Evolutionary conservation across 495 filamentous ascomycete genomes (phyloP), one percentile per base, ranked within the genome.

Genomic region (Penicillium simplicissimum): DNA sequence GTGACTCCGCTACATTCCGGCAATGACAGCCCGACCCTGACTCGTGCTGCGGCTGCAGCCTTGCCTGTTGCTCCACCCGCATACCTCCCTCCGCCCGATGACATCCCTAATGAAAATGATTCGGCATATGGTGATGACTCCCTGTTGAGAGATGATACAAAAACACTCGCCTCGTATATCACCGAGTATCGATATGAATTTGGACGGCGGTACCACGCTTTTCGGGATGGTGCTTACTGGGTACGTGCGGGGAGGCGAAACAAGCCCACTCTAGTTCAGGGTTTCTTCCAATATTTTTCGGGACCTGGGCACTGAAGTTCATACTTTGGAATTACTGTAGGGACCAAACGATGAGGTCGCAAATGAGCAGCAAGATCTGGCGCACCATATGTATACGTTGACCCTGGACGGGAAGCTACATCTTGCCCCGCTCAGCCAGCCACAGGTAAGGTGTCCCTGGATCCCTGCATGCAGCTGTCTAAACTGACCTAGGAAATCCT

Each of bases 191-290:
- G 74, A 36, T 77, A 76, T 56, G 71, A 90, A 63, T 88, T 88
- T 63, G 87, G 87, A n/a, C 73, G 87, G 36, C 78, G 86, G 38
- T 90, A 90, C 66, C 86, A 89, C 64, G 76, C 77, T 55, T 89
- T 86, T 63, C 74, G 84, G 54, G 83, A 87, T 65, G 87, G 87
- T 31, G 72, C 76, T 34, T 89, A 88, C 59, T 72, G 67, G 69
- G 65, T 68, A 63, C 37, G 58, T 63, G 34, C 21, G 45, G 45
- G 45, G 45, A 28, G 42, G 42, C n/a, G 7, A 25, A 19, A 28
- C 3, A 25, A 14, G 25, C 15, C n/a, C 40, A 6, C 40, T 43
- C 23, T 47, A 13, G n/a, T 3, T 5, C 40, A 19, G 40, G 19
- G 45, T 23, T 13, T 8, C 5, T 11, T 23, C 45, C 13, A 7